A percentile compares a stretch with the other conserved stretches of the same genome.
Evolutionary conservation across 83 land plant genomes (phyloP).

Genomic region (Thuja plicata): DNA sequence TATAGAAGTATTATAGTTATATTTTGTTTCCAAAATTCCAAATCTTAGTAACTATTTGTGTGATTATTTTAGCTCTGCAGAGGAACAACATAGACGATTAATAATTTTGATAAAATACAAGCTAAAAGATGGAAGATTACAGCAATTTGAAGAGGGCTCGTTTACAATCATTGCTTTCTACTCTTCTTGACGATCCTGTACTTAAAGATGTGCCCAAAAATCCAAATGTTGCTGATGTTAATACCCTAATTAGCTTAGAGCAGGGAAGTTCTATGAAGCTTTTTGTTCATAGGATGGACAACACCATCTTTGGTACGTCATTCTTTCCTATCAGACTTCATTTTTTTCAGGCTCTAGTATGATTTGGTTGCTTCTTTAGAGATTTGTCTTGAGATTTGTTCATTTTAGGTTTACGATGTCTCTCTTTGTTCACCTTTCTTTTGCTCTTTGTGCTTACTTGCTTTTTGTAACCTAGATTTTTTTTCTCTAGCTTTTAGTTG

Average conservation of each 20-base stretch:
- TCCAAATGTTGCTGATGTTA: constrained; percentile 72
- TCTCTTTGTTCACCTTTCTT: not conserved
- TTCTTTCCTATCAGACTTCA: not conserved
- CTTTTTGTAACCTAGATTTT: not conserved
- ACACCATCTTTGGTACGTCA: constrained; percentile 59
- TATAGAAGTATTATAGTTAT: not conserved
- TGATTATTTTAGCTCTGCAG: not conserved
- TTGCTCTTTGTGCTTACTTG: not conserved
- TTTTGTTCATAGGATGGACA: constrained; percentile 75
- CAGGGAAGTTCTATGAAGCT: constrained; percentile 95
- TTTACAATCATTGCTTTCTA: constrained; percentile 59
- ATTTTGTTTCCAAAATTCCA: not conserved
- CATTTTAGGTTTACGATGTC: not conserved
- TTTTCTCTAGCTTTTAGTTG: not conserved
- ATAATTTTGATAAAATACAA: not conserved
- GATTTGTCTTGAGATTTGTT: not conserved
- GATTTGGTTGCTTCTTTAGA: not conserved
- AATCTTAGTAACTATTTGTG: not conserved
- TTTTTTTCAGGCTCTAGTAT: not conserved
- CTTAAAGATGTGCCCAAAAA: constrained; percentile 86
- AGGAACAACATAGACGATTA: not conserved
- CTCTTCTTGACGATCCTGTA: constrained; percentile 84
- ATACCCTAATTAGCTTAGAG: constrained; percentile 83
- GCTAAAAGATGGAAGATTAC: constrained; percentile 19
- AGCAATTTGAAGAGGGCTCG: constrained; percentile 43